Evolutionary conservation across 257 asterid species (phyloP).

Genomic region (Salvia hispanica): DNA sequence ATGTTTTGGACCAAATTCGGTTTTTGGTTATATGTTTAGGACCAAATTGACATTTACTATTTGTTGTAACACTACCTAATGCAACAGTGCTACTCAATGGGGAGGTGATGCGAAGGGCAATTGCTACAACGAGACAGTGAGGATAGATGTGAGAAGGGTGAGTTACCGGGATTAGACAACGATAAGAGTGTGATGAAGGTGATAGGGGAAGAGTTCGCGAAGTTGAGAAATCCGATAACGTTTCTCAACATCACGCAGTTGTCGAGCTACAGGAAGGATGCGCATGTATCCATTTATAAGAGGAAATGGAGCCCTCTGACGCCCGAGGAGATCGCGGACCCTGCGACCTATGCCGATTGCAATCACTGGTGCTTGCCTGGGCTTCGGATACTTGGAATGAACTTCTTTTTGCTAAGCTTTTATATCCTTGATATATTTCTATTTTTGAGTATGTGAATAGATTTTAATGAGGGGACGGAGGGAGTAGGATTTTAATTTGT

Average conservation of each 20-base stretch:
- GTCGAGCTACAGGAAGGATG: constrained; percentile 68
- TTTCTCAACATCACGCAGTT: constrained; percentile 58
- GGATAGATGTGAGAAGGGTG: constrained; percentile 36
- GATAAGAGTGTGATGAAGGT: constrained; percentile 48
- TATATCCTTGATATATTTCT: constrained; percentile 42
- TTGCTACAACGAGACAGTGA: constrained; percentile 62
- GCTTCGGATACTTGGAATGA: constrained; percentile 73
- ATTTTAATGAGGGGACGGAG: no score
- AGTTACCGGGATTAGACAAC: constrained; percentile 55
- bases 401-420: constrained; percentile 53
- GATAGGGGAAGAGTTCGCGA: constrained; percentile 37
- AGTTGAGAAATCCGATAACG: constrained; percentile 46
- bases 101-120: constrained; percentile 54
- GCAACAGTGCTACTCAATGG: constrained; percentile 72
- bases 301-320: constrained; percentile 60
- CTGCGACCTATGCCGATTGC: constrained; percentile 63
- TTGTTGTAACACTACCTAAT: no score
- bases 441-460: no score
- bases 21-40: no score
- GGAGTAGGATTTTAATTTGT: no score
- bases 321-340: constrained; percentile 50
- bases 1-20: no score
- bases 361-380: constrained; percentile 78
- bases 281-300: constrained; percentile 66
- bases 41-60: no score